Evolutionary conservation across 2,329 filamentous ascomycete species (phyloP).

Genomic region (Nigrograna mackinnonii): DNA sequence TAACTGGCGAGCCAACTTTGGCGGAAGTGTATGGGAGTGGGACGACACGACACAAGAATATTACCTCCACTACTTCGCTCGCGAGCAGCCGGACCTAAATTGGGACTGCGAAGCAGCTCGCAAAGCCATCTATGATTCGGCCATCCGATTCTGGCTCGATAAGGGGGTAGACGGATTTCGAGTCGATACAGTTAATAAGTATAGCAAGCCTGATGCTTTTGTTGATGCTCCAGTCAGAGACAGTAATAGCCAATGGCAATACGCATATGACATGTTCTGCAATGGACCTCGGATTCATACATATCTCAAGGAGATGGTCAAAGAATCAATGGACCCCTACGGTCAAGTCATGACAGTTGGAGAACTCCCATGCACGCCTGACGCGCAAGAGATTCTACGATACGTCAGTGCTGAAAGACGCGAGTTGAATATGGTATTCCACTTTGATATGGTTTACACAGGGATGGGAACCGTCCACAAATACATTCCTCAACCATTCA

Average conservation of each 20-base stretch:
- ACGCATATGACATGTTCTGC: slow-evolving; percentile 56
- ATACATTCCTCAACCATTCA: slow-evolving; percentile 35
- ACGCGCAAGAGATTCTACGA: slow-evolving; percentile 59
- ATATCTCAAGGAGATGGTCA: slow-evolving; percentile 66
- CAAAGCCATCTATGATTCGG: slow-evolving; percentile 67
- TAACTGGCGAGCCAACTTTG: slow-evolving; percentile 71
- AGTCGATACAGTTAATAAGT: slow-evolving; percentile 43
- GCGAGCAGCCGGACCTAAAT: slow-evolving; percentile 82
- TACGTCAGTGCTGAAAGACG: slow-evolving; percentile 63
- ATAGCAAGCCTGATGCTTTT: slow-evolving; percentile 39
- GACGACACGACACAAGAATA: slow-evolving; percentile 75
- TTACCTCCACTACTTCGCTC: slow-evolving; percentile 76
- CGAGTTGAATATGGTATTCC: slow-evolving; percentile 71
- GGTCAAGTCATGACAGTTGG: slow-evolving; percentile 74
- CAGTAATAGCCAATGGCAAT: slow-evolving; percentile 33
- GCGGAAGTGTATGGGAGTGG: slow-evolving; percentile 68
- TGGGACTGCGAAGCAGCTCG: slow-evolving; percentile 75
- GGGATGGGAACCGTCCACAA: slow-evolving; percentile 41
- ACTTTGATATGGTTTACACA: slow-evolving; percentile 44
- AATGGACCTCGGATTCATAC: slow-evolving; percentile 73
- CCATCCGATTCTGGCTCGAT: slow-evolving; percentile 80
- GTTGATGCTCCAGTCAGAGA: slow-evolving; percentile 37
- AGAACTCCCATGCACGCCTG: slow-evolving; percentile 67
- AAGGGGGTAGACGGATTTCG: slow-evolving; percentile 62
- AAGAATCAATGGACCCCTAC: slow-evolving; percentile 58